Base-by-base conservation (phyloP, 441 rosid genomes). In the Gossypium gossypioides region DNA sequence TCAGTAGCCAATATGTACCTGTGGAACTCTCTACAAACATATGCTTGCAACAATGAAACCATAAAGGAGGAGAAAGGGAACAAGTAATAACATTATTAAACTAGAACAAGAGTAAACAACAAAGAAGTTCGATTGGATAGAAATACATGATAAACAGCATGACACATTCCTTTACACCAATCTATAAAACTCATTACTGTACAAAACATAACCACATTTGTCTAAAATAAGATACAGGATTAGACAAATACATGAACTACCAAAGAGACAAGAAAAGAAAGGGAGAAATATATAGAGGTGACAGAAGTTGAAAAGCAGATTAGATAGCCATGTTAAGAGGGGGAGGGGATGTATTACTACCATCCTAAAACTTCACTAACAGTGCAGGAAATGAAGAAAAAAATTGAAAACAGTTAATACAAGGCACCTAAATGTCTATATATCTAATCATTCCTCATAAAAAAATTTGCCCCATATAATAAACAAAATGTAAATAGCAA, bases 401-500 rank as follows among this genome's bases (percentile, higher is more conserved):
- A 65, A 61, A 56, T 50, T 46, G 46, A 56, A 32, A 80, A 56
- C 29, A 21, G 67, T 46, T 44, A 56, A 72, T 61, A 54, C 4
- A 68, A 57, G 66, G 64, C 51, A 46, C 60, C 59, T 19, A 46
- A 42, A 56, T 9, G 62, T 61, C 70, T 51, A 16, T 50, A 27
- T 10, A 27, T 68, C 46, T 50, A 73, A 60, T 24, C 22, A 68
- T 55, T 71, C 72, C 70, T 67, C 65, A 77, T 48, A 59, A 58
- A 66, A 57, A 51, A 55, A 15, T 24, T 50, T 54, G 71, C 74
- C 72, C 83, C 58, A 74, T 27, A 51, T 62, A 40, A 80, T 64
- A 76, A 72, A 75, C 52, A 71, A 68, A 70, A 76, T 51, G 54
- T 29, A 73, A 79, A 75, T 70, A 78, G 74, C 78, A 76, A 80